Conservation (phyloP, 2,329 filamentous ascomycete genomes). For the Colletotrichum spaethianum region DNA sequence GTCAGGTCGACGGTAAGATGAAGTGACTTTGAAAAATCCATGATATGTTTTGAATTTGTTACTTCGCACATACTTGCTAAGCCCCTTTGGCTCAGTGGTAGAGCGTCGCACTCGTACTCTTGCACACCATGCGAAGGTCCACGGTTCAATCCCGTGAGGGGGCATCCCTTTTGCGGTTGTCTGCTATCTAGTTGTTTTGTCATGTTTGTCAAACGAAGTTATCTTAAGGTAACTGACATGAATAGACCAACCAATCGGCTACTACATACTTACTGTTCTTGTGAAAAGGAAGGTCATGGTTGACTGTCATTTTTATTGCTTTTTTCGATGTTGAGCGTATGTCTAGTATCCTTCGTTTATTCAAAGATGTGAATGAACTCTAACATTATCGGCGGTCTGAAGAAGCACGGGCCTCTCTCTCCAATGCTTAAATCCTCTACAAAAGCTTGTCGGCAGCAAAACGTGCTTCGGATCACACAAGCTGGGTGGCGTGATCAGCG, state of each 20-base stretch:
- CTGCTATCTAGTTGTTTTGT: too few species aligned
- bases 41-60: neutral
- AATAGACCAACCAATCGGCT: too few species aligned
- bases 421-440: neutral
- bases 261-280: too few species aligned
- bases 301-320: too few species aligned
- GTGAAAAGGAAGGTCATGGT: too few species aligned
- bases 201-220: too few species aligned
- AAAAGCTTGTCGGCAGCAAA: neutral
- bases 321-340: neutral
- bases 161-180: neutral
- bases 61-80: neutral
- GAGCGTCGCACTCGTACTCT: conserved; percentile 39
- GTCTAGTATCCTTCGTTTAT: neutral
- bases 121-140: conserved; percentile 33
- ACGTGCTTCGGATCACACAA: conserved; percentile 6
- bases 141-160: conserved; percentile 42
- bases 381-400: too few species aligned
- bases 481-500: conserved; percentile 13
- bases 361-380: too few species aligned
- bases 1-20: neutral
- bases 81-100: conserved; percentile 41
- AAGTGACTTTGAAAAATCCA: neutral
- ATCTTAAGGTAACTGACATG: too few species aligned
- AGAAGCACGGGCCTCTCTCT: too few species aligned